Evolutionary conservation across 768 basidiomycete genomes (phyloP), one percentile per base, ranked within the genome.

Genomic region (Polyporus arcularius): DNA sequence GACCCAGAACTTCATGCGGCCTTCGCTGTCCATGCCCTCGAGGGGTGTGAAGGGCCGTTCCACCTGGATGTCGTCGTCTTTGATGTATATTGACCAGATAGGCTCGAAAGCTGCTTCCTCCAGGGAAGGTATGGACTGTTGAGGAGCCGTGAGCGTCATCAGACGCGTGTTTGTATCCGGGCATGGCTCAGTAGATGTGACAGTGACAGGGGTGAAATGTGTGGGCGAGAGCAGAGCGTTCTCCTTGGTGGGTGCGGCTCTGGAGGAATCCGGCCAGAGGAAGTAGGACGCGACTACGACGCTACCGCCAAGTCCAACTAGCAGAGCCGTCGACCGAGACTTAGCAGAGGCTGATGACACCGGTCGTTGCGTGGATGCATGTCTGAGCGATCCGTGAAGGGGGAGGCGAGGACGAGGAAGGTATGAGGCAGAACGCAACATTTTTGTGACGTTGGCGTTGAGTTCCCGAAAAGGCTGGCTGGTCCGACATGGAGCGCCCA

Each of bases 61-160:
- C 35, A 94, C 89, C 73, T 94, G 92, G 21, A 94, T 92, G 66
- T 93, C 92, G 63, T 88, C 87, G 70, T 94, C 90, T 70, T 94
- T 94, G 70, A 94, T 78, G 71, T 80, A 94, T 12, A 94, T 76
- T 41, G 90, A 89, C 83, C 86, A 94, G 60, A 92, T 84, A 31
- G 80, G 83, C 10, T 66, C 48, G 16, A 66, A 65, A 0, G 58
- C 40, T 9, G 66, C 15, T 14, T 65, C 54, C 15, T 62, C 35
- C 10, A 53, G 46, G 10, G 66, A 39, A 4, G 72, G 68, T 11
- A 70, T 61, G 11, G 70, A 62, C 38, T 75, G 62, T 1, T 75
- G 76, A 11, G 88, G 83, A 9, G 92, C 69, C 4, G 78, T 75
- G 49, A 94, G 73, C 12, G 84, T 84, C 18, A 94, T 73, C 9